Evolutionary conservation across 352 stramenopile species (phyloP), one percentile per base, ranked within the genome.

Genomic region (Globisporangium solare): DNA sequence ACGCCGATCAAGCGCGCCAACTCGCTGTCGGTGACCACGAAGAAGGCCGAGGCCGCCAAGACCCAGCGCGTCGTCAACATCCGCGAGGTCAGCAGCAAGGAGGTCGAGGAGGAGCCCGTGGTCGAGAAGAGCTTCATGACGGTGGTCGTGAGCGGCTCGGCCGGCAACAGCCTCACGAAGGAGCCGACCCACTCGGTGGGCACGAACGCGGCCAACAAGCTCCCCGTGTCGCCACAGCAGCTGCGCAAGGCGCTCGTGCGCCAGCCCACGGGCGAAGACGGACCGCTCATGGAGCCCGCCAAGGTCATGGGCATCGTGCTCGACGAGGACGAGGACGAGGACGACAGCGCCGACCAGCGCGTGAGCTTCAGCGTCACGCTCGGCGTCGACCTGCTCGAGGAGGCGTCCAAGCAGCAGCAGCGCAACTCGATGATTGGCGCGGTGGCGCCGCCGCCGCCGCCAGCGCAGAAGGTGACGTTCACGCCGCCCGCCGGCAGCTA

Each of bases 341-440:
- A 87, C 47, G 76, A 49, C 40, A 66, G 43, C 18, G 24, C 22
- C 39, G 64, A 73, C 13, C 69, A 89, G 59, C 77, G 78, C 51
- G 83, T 93, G 62, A 91, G 83, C 66, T 94, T 92, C 59, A 89
- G 82, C 56, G 83, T 94, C 32, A 94, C 84, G 52, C 76, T 94
- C 14, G 76, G 71, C 51, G 67, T 88, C 15, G 79, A 92, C 42
- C 54, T 84, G 22, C 14, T 74, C 6, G 81, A 91, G 22, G 80
- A 91, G 45, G 76, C 75, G 17, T 86, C 76, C 67, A 76, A 87
- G 67, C 74, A 88, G 54, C 62, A 74, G 39, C 61, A 78, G 66
- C 79, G 79, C 41, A 51, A 59, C 46, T 90, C 77, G 49, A 50
- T 88, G 6, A 83, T 35, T 73, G 10, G 31, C 61, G 0, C 63